phyloP scores from a whole-genome alignment of 139 green algal genomes.

The Chloropicon primus region DNA sequence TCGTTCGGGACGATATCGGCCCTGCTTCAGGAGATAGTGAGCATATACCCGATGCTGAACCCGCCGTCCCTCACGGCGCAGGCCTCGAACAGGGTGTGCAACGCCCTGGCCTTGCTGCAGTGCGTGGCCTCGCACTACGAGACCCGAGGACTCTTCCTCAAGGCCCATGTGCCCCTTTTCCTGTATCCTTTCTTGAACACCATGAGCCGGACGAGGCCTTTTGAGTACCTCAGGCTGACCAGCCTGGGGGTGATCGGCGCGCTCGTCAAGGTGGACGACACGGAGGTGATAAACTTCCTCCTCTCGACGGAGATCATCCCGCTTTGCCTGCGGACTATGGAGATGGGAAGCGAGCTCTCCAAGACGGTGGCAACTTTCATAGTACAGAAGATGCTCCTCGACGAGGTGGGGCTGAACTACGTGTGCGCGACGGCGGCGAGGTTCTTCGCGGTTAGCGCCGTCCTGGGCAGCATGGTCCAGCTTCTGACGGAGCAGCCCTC shows the following conservation, averaged over 20 bases:
- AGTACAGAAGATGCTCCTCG: conserved; percentile 97
- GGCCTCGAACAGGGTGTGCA: conserved; percentile 94
- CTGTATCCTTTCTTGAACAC: conserved; percentile 99
- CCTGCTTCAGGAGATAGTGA: conserved; percentile 93
- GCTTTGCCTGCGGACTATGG: conserved; percentile 96
- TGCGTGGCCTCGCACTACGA: conserved; percentile 86
- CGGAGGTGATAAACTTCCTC: conserved; percentile 98
- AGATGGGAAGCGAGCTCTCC: conserved; percentile 95
- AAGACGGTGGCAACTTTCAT: conserved; percentile 99
- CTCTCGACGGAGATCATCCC: conserved; percentile 99
- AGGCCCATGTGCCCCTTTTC: conserved; percentile 90
- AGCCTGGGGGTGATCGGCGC: conserved; percentile 92
- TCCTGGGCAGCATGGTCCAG: conserved; percentile 80
- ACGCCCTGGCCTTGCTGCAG: conserved; percentile 91
- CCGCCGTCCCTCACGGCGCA: conserved; percentile 83
- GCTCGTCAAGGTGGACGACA: conserved; percentile 98
- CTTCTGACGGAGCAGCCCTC: conserved; percentile 68
- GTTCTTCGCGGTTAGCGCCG: conserved; percentile 91
- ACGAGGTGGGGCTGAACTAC: conserved; percentile 89
- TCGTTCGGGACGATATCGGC: conserved; percentile 87
- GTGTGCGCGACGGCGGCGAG: conserved; percentile 96
- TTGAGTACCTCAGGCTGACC: conserved; percentile 97
- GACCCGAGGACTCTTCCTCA: background rate
- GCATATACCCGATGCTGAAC: conserved; percentile 89
- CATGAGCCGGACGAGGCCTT: conserved; percentile 86